Base-by-base conservation (phyloP, 2,329 filamentous ascomycete genomes). In the Calonectria montana region DNA sequence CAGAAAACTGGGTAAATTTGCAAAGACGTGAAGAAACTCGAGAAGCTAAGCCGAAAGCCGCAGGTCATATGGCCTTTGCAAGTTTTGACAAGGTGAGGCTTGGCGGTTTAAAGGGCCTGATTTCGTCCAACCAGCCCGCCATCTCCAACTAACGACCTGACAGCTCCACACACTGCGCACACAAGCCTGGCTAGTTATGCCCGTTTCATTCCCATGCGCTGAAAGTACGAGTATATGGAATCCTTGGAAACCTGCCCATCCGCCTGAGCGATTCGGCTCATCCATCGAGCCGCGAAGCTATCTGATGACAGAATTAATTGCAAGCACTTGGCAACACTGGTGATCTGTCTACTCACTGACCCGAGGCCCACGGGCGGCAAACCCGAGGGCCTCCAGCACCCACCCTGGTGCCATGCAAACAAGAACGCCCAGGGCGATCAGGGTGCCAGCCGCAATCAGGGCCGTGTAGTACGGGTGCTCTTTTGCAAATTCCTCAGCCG, bases 261-360 rank as follows among this genome's bases (percentile, higher is more conserved):
- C 8, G 59, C 16, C 8, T 63, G 61, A 13, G 74, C 67, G 59
- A 79, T 74, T 9, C 47, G 43, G 3, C 72, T 72, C 78, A 80
- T 80, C 77, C 76, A 79, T 13, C 73, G 47, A 1, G 78, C 74
- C 0, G 77, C 77, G 47, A 80, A 76, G 1, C 74, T 78, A 2
- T 71, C 78, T 80, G 1, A 4, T 0, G 0, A 16, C 9, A 41
- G n/a, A 0, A 47, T 39, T 57, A 53, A 5, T 6, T 59, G 35
- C 23, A 2, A 25, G 39, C 3, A 2, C 1, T 9, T 9, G 1
- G 2, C 4, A 21, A 9, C 5, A 5, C 2, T 18, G 25, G 9
- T 21, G 1, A 1, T 15, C 13, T 7, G 3, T 21, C 23, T 16
- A 74, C 77, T 47, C 67, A 77, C 78, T 74, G 3, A 71, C 5